phyloP scores from a whole-genome alignment of 345 rosid species.

The Citrus unshiu region DNA sequence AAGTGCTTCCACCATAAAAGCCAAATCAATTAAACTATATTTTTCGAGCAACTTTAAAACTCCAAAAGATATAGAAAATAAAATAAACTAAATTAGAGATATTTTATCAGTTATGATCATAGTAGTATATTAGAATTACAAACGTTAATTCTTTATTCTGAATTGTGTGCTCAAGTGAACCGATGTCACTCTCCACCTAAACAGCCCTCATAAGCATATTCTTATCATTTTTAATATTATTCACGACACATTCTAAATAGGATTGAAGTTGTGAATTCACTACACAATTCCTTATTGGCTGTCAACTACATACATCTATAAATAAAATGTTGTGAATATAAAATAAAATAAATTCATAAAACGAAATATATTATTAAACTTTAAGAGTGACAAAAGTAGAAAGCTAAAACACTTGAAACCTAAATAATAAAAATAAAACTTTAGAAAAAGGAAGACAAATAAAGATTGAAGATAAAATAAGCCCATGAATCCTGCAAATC shows the following conservation, averaged over 20 bases:
- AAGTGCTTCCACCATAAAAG: no score
- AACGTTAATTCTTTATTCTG: background rate
- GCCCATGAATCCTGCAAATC: background rate
- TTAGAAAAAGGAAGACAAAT: background rate
- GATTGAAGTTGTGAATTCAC: no score
- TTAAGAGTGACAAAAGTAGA: background rate
- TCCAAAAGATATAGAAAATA: no score
- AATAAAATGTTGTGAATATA: background rate
- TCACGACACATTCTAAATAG: no score
- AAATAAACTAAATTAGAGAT: background rate
- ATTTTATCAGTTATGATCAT: background rate
- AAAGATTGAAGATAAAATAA: background rate
- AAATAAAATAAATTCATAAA: background rate
- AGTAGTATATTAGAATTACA: background rate
- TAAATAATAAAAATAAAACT: background rate
- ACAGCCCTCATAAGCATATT: no score
- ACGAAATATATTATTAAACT: no score
- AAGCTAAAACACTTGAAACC: background rate
- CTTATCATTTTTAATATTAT: no score
- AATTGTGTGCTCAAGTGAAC: background rate
- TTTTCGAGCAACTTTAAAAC: no score
- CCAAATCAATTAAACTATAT: no score
- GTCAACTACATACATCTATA: background rate
- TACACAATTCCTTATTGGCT: no score
- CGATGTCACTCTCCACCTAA: background rate